These are phyloP conservation scores for Astrothelium subdiscretum DNA, from an alignment of 495 filamentous ascomycete species.

Conservation along the genomic window DNA sequence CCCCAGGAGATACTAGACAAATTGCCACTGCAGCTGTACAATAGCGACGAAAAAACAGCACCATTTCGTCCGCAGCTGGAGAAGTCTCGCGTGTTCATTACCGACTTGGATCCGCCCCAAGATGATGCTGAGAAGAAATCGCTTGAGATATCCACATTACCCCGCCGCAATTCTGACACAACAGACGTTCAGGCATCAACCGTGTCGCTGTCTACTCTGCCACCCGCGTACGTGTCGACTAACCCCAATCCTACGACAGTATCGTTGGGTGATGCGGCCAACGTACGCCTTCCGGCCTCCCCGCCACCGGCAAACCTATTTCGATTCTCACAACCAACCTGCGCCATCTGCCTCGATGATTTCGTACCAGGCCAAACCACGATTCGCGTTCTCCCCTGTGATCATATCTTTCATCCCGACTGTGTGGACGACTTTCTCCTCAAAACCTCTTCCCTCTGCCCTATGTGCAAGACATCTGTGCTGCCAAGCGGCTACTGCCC, in stretches of 20 bases:
- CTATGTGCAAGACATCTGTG: slow-evolving; percentile 72
- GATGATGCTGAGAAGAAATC: neutral
- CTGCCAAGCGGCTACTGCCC: slow-evolving; percentile 56
- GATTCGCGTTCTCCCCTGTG: slow-evolving; percentile 75
- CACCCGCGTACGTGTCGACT: neutral
- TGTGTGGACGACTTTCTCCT: slow-evolving; percentile 76
- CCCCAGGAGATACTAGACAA: slow-evolving; percentile 54
- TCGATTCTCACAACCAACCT: slow-evolving; percentile 55
- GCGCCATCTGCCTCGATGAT: slow-evolving; percentile 77
- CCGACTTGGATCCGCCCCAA: neutral
- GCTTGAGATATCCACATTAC: neutral
- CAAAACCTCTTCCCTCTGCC: slow-evolving; percentile 65
- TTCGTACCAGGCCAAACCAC: slow-evolving; percentile 52
- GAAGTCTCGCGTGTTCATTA: neutral
- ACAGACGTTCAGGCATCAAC: neutral
- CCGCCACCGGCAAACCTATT: slow-evolving; percentile 5
- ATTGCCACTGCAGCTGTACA: slow-evolving; percentile 65
- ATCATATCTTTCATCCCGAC: slow-evolving; percentile 81
- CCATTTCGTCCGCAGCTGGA: neutral
- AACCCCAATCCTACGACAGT: neutral
- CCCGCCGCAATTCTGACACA: neutral
- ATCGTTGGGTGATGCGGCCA: neutral
- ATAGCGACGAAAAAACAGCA: neutral
- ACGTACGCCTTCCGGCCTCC: slow-evolving; percentile 5
- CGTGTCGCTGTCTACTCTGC: neutral